These are phyloP conservation scores for Monosporascus sp. DNA, from an alignment of 2,329 filamentous ascomycete genomes.

Conservation along the genomic window DNA sequence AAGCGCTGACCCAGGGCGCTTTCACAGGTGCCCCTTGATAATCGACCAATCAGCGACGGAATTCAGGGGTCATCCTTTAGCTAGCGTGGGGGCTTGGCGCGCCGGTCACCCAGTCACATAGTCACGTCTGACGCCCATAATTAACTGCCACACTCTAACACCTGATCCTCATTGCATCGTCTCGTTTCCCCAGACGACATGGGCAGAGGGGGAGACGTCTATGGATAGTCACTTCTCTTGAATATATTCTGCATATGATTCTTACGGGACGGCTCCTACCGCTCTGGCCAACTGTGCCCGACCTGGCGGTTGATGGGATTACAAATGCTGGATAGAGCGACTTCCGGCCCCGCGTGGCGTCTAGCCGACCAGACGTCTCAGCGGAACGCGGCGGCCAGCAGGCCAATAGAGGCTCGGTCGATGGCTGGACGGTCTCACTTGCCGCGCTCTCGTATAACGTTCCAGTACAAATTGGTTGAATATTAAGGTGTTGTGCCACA, in stretches of 20 bases:
- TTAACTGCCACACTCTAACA: constrained; percentile 1
- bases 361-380: background rate
- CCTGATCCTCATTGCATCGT: constrained; percentile 9
- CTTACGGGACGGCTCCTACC: no score
- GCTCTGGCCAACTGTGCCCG: no score
- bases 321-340: no score
- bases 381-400: background rate
- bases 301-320: no score
- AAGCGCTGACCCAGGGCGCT: constrained; percentile 22
- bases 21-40: constrained; percentile 7
- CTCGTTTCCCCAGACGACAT: background rate
- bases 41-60: constrained; percentile 9
- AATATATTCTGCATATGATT: no score
- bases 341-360: no score
- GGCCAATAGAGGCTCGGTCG: no score
- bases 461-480: background rate
- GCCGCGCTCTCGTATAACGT: background rate
- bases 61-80: background rate
- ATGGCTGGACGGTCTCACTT: background rate
- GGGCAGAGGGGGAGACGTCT: no score
- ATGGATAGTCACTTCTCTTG: no score
- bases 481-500: background rate
- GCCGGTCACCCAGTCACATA: constrained; percentile 1
- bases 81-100: background rate
- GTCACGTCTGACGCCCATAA: constrained; percentile 22